Evolutionary conservation across 1,139 yeast species (phyloP), one percentile per base, ranked within the genome.

Genomic region (Pneumocystis murina): DNA sequence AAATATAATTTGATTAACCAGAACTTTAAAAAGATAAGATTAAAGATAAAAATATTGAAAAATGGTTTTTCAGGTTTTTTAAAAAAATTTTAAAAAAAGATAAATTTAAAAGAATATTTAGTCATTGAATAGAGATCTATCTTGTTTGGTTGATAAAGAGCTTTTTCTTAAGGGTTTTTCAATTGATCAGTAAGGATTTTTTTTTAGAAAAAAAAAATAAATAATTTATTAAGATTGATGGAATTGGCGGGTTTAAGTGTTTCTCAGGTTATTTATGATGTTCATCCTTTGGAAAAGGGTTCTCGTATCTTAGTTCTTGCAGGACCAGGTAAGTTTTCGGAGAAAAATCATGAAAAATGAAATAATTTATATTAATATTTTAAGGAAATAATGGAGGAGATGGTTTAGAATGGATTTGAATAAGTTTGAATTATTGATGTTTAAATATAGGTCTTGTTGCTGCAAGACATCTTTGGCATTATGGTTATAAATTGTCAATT

Each of bases 211-310:
- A 16, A 39, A 35, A 10, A 39, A 12, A 7, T 20, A 8, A 20
- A 48, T 59, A 5, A 35, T 30, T 33, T n/a, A 28, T 30, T 38
- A 28, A 54, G 16, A 55, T 40, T 38, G 40, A 61, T 92, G 98
- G 98, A 92, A 75, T 78, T 92, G 62, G 98, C 98, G 0, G 98
- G 98, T 0, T 78, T 91, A 39, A 84, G 97, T 1, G 97, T 91
- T 12, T 97, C 98, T 4, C 89, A 90, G 69, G 90, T 96, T 0
- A 80, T 91, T 1, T 83, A 81, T 71, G 79, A 79, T 65, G 79
- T 84, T 54, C 87, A 78, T 66, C 88, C 92, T 8, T 86, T 87
- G 7, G 70, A 73, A 36, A 63, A 72, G 43, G 67, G 73, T 63
- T 73, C 75, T 28, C 77, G 77, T 58, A 83, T 91, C 0, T 75